These are phyloP conservation scores for Dianthus caryophyllus DNA, from an alignment of 148 eudicot genomes.

Conservation along the genomic window DNA sequence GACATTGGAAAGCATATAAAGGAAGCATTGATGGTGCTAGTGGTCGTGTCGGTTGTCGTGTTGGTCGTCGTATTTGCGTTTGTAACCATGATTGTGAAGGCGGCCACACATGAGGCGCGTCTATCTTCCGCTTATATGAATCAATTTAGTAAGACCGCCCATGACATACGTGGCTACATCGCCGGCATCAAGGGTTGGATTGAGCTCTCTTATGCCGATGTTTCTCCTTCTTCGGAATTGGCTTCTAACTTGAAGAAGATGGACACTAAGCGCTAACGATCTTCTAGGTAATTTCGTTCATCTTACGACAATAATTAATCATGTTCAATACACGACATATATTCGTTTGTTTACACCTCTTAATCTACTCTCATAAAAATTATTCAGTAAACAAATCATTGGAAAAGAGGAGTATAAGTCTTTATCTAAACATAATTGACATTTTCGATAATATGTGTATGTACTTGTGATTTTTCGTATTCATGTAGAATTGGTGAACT, in stretches of 20 bases:
- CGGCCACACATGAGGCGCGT: conserved; percentile 36
- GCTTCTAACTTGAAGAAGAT: conserved; percentile 42
- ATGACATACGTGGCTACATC: conserved; percentile 62
- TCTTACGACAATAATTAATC: too few relatives aligned
- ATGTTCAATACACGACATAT: too few relatives aligned
- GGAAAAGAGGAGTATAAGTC: too few relatives aligned
- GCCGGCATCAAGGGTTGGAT: conserved; percentile 58
- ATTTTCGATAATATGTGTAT: too few relatives aligned
- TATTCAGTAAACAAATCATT: too few relatives aligned
- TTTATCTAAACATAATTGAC: too few relatives aligned
- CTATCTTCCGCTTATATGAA: conserved; percentile 47
- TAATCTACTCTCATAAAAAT: too few relatives aligned
- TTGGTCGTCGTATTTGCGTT: conserved; percentile 23
- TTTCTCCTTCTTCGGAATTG: conserved; percentile 43
- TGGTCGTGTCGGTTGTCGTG: conserved; percentile 24
- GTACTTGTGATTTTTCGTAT: conserved; percentile 5
- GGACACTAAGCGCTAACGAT: conserved; percentile 41
- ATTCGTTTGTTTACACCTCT: too few relatives aligned
- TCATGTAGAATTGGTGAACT: conserved; percentile 64
- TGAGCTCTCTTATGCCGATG: conserved; percentile 27
- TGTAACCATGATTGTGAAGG: conserved; percentile 26
- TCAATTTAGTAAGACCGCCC: conserved; percentile 67
- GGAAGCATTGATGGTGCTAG: conserved; percentile 26
- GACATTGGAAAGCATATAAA: conserved; percentile 24
- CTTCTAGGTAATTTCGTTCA: conserved; percentile 44